Evolutionary conservation across 2,329 filamentous ascomycete genomes (phyloP).

Genomic region (Penicillium sp.): DNA sequence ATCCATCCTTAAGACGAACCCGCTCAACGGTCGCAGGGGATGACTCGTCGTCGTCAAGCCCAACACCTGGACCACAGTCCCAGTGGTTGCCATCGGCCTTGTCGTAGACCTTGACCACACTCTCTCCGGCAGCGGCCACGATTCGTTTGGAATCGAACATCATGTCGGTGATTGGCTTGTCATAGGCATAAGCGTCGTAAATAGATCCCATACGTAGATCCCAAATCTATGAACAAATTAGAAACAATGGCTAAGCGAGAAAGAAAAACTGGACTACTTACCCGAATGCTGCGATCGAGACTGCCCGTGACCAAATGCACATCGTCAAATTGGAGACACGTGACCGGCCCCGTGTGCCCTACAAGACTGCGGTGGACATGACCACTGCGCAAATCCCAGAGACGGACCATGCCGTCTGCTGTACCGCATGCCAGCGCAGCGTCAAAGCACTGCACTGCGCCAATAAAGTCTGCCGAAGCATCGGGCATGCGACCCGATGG

Average conservation of each 20-base stretch:
- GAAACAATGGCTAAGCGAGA: not conserved
- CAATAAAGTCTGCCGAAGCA: constrained; percentile 82
- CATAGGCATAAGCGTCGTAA: constrained; percentile 93
- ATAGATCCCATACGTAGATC: constrained; percentile 95
- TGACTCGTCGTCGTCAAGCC: constrained; percentile 61
- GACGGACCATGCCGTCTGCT: constrained; percentile 90
- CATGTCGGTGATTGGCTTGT: constrained; percentile 88
- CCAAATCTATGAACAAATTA: constrained; percentile 71
- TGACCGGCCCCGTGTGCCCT: constrained; percentile 91
- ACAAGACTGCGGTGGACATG: constrained; percentile 96
- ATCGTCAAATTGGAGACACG: constrained; percentile 93
- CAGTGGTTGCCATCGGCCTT: constrained; percentile 94
- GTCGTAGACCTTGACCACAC: constrained; percentile 96
- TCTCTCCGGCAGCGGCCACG: constrained; percentile 82
- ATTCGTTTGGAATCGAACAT: constrained; percentile 94
- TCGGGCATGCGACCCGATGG: constrained; percentile 62
- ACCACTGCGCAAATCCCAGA: constrained; percentile 95
- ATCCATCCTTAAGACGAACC: constrained; percentile 89
- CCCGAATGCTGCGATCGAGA: constrained; percentile 85
- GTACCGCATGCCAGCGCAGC: constrained; percentile 93
- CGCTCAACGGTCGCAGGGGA: constrained; percentile 71
- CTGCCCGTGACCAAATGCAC: constrained; percentile 92
- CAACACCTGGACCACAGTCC: constrained; percentile 86
- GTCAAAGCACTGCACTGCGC: constrained; percentile 92
- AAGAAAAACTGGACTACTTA: constrained; percentile 50